Evolutionary conservation across 768 basidiomycete species (phyloP).

Genomic region (Collybia nuda): DNA sequence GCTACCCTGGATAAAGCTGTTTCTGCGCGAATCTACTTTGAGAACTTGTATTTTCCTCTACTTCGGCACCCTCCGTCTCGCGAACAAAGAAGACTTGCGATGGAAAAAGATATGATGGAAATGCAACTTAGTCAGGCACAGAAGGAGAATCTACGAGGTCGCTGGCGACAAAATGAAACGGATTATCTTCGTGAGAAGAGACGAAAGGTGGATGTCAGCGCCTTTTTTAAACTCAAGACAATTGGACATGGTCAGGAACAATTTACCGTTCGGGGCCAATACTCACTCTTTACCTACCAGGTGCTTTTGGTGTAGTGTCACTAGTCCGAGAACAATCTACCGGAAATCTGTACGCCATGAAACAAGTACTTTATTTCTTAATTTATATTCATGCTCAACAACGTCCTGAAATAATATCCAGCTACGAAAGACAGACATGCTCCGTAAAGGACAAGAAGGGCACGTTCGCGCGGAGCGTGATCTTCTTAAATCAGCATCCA

Average conservation of each 20-base stretch:
- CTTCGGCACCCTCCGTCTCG: slow-evolving; percentile 84
- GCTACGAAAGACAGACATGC: slow-evolving; percentile 89
- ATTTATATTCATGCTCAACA: slow-evolving; percentile 4
- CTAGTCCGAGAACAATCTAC: slow-evolving; percentile 82
- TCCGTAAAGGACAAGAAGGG: slow-evolving; percentile 95
- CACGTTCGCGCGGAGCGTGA: slow-evolving; percentile 97
- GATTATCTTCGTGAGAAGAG: slow-evolving; percentile 85
- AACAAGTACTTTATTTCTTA: slow-evolving; percentile 59
- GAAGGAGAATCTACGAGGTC: slow-evolving; percentile 68
- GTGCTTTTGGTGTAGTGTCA: slow-evolving; percentile 95
- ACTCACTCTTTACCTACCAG: slow-evolving; percentile 36
- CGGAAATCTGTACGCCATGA: slow-evolving; percentile 91
- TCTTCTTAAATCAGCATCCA: slow-evolving; percentile 86
- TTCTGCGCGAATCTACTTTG: slow-evolving; percentile 91
- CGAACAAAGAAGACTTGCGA: slow-evolving; percentile 79
- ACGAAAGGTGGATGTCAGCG: slow-evolving; percentile 78
- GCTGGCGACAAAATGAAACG: slow-evolving; percentile 87
- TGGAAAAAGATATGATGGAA: slow-evolving; percentile 83
- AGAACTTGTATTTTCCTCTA: slow-evolving; percentile 84
- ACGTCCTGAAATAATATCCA: slow-evolving; percentile 27
- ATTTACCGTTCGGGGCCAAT: slow-evolving; percentile 14
- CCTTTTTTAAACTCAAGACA: slow-evolving; percentile 88
- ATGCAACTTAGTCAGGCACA: slow-evolving; percentile 71
- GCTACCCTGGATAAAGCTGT: slow-evolving; percentile 93
- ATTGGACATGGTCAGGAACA: slow-evolving; percentile 80